phyloP scores from a whole-genome alignment of 1,284 basidiomycete species.

The Austroboletus niveus region DNA sequence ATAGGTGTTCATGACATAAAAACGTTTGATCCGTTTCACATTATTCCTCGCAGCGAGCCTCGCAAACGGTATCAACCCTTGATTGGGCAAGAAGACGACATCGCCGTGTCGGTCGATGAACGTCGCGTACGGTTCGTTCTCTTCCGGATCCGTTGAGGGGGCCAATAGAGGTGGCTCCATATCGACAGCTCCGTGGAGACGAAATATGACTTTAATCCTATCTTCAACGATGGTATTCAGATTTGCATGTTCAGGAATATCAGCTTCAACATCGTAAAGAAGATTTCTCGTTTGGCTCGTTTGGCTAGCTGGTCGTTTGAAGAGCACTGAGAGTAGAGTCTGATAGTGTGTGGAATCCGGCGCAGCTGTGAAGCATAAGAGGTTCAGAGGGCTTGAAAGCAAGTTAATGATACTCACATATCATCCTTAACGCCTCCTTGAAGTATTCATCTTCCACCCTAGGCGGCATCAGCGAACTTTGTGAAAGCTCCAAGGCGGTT shows the following conservation, averaged over 20 bases:
- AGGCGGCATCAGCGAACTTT: conserved; percentile 74
- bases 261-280: conserved; percentile 76
- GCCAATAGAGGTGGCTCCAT: conserved; percentile 82
- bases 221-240: conserved; percentile 79
- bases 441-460: conserved; percentile 84
- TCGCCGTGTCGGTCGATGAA: conserved; percentile 85
- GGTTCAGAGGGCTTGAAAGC: not conserved
- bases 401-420: conserved; percentile 51
- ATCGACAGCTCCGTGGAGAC: conserved; percentile 87
- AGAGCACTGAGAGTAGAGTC: conserved; percentile 67
- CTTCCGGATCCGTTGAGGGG: conserved; percentile 43
- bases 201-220: conserved; percentile 74
- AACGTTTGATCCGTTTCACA: conserved; percentile 84
- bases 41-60: conserved; percentile 76
- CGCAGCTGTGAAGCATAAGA: conserved; percentile 47
- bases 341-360: conserved; percentile 73
- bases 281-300: conserved; percentile 67
- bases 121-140: conserved; percentile 51
- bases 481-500: conserved; percentile 80
- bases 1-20: conserved; percentile 78
- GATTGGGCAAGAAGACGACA: conserved; percentile 76
- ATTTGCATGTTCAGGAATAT: conserved; percentile 69
- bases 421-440: conserved; percentile 74
- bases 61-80: conserved; percentile 81
- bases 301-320: conserved; percentile 53